Conservation (phyloP, 108 stramenopile species). For the Nitzschia putrida region DNA sequence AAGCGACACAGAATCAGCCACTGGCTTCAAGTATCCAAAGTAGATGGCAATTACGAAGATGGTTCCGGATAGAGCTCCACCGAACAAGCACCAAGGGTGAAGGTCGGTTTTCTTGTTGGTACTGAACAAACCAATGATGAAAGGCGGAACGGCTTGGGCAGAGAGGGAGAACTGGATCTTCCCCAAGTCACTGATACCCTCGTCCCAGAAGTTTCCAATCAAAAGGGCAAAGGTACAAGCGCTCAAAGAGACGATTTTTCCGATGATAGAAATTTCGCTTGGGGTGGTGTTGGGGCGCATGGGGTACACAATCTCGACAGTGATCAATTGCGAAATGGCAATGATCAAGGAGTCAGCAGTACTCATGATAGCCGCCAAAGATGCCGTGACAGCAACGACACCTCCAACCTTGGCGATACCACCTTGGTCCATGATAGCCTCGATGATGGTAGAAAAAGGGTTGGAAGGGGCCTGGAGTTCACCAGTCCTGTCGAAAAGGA, state of each 20-base stretch:
- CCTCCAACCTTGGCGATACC: constrained; percentile 26
- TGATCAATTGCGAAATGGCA: constrained; percentile 33
- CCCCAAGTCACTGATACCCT: constrained; percentile 1
- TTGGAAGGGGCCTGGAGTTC: neutral
- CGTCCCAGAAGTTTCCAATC: constrained; percentile 16
- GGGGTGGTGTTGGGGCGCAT: neutral
- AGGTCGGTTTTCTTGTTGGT: neutral
- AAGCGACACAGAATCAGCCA: neutral
- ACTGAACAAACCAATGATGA: constrained; percentile 17
- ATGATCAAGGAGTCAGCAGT: constrained; percentile 48
- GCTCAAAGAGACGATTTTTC: constrained; percentile 17
- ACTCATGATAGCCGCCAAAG: constrained; percentile 44
- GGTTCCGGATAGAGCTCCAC: neutral
- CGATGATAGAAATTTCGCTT: neutral
- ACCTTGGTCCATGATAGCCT: constrained; percentile 13
- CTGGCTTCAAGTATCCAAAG: neutral
- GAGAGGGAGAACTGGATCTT: constrained; percentile 14
- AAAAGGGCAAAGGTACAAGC: constrained; percentile 7
- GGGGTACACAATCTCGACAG: constrained; percentile 27
- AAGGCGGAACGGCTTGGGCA: constrained; percentile 12
- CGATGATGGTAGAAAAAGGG: constrained; percentile 23
- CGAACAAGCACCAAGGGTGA: neutral
- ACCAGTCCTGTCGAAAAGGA: constrained; percentile 7
- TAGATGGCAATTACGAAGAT: neutral
- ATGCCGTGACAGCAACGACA: constrained; percentile 31